Percentiles rank a stretch among this genome's conserved stretches.
Evolutionary conservation across 495 filamentous ascomycete genomes (phyloP).

Genomic region (Mycothermus thermophilus): DNA sequence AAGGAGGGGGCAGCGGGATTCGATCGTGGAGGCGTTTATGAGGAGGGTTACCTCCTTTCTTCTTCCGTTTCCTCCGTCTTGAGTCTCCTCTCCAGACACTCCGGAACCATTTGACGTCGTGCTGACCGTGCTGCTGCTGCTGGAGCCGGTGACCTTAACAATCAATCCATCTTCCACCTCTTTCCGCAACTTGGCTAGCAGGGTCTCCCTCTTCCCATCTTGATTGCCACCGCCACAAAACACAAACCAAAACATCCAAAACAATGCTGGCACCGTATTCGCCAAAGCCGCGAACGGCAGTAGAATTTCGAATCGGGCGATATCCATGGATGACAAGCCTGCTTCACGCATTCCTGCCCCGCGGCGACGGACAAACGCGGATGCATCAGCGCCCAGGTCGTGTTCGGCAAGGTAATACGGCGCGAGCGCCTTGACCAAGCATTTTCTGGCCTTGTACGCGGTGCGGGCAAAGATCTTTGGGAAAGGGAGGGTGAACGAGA

Average conservation of each 20-base stretch:
- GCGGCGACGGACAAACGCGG: slow-evolving; percentile 4
- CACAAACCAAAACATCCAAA: slow-evolving; percentile 4
- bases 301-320: slow-evolving; percentile 3
- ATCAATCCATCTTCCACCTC: slow-evolving; percentile 4
- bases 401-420: slow-evolving; percentile 1
- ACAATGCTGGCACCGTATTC: slow-evolving; percentile 8
- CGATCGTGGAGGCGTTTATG: neutral
- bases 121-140: no score
- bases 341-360: slow-evolving; percentile 1
- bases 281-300: slow-evolving; percentile 9
- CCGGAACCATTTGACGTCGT: no score
- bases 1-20: slow-evolving; percentile 6
- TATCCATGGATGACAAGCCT: neutral
- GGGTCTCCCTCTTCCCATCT: neutral
- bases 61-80: neutral
- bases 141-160: no score
- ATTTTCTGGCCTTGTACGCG: neutral
- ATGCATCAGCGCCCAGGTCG: neutral
- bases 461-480: neutral
- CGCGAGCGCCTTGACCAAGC: slow-evolving; percentile 1
- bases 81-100: no score
- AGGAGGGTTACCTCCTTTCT: neutral
- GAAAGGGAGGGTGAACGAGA: slow-evolving; percentile 1
- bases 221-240: no score
- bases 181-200: neutral